A percentile compares a stretch with the other conserved stretches of the same genome.
Conservation (phyloP, 371 early-diverging fungal genomes). For the Haplosporangium sp. region DNA sequence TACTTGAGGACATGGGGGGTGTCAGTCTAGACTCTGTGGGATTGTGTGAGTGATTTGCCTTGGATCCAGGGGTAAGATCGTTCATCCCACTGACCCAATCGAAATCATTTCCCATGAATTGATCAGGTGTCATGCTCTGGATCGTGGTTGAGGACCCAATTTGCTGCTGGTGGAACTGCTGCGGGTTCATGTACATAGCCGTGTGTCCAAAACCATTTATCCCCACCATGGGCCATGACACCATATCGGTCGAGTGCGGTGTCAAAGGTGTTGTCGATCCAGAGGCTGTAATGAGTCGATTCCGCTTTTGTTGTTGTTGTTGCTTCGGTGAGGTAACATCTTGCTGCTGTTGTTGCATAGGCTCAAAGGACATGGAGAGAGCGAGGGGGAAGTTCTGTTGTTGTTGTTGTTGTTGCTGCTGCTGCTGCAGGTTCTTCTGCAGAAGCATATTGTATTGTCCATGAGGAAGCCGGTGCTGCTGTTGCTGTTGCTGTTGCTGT, state of each 20-base stretch:
- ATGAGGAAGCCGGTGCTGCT: slow-evolving; percentile 10
- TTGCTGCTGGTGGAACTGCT: slow-evolving; percentile 8
- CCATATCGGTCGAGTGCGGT: slow-evolving; percentile 19
- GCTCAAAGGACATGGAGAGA: slow-evolving; percentile 19
- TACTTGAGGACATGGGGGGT: neutral
- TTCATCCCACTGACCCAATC: slow-evolving; percentile 28
- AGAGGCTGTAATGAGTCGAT: slow-evolving; percentile 19
- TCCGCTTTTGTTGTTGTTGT: slow-evolving; percentile 15
- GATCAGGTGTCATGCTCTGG: slow-evolving; percentile 34
- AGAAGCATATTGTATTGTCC: slow-evolving; percentile 12
- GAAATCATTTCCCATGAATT: slow-evolving; percentile 16
- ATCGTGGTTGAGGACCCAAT: slow-evolving; percentile 14
- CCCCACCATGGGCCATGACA: slow-evolving; percentile 8
- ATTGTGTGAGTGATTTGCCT: slow-evolving; percentile 7
- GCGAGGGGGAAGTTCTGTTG: slow-evolving; percentile 21
- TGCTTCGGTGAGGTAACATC: neutral
- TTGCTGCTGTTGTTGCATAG: slow-evolving; percentile 5
- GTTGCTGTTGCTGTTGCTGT: slow-evolving; percentile 13
- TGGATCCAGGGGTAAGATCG: slow-evolving; percentile 13
- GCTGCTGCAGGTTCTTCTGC: slow-evolving; percentile 20
- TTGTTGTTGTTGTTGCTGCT: neutral
- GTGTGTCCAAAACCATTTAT: slow-evolving; percentile 12
- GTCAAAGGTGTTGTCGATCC: slow-evolving; percentile 20
- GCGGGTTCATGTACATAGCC: slow-evolving; percentile 10
- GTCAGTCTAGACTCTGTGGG: slow-evolving; percentile 2